phyloP scores from a whole-genome alignment of 2,329 filamentous ascomycete species.

The Trichophyton verrucosum region DNA sequence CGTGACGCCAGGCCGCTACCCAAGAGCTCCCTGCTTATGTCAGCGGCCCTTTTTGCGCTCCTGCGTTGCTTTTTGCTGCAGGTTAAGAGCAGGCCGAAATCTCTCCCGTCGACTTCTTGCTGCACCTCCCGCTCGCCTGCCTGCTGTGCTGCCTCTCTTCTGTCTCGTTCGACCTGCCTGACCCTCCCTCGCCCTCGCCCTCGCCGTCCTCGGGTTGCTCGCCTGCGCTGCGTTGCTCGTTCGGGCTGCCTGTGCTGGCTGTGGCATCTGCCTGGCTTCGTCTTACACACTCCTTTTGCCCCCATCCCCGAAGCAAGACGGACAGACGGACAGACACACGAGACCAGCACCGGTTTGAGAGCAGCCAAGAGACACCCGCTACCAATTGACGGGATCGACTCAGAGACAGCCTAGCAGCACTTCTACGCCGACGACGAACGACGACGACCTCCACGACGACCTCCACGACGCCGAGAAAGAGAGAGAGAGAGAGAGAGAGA shows the following conservation, averaged over 20 bases:
- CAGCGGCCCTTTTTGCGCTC: background rate
- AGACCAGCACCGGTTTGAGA: background rate
- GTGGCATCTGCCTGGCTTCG: slow-evolving; percentile 6
- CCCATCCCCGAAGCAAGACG: background rate
- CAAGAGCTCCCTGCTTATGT: background rate
- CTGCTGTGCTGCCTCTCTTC: too few species aligned
- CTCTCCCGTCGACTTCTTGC: background rate
- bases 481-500: slow-evolving; percentile 1
- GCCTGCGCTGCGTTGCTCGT: slow-evolving; percentile 9
- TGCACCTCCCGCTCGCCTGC: background rate
- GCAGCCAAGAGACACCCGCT: background rate
- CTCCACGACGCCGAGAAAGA: too few species aligned
- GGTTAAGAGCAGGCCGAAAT: background rate
- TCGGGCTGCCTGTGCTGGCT: slow-evolving; percentile 9
- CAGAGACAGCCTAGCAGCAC: too few species aligned
- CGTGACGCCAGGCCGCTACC: too few species aligned
- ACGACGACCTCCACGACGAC: background rate
- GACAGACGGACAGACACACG: background rate
- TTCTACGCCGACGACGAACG: slow-evolving; percentile 3
- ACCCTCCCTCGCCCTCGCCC: too few species aligned
- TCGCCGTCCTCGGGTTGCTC: slow-evolving; percentile 4
- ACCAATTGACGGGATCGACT: background rate
- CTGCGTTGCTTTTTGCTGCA: background rate
- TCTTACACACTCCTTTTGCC: background rate
- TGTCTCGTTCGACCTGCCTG: too few species aligned